phyloP scores from a whole-genome alignment of 2,329 filamentous ascomycete genomes.

The Alternaria viburni region DNA sequence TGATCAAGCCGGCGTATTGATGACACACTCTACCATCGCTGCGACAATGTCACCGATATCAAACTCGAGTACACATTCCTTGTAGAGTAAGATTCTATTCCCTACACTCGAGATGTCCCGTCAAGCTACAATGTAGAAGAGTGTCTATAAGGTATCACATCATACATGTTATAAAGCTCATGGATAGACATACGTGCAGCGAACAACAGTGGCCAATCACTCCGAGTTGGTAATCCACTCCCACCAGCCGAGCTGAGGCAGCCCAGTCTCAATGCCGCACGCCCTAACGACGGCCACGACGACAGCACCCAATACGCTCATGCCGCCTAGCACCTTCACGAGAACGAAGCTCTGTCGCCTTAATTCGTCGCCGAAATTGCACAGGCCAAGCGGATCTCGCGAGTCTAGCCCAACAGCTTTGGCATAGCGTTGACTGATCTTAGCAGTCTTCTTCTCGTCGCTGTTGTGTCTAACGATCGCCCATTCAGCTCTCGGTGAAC shows the following conservation, averaged over 20 bases:
- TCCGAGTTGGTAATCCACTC: constrained; percentile 23
- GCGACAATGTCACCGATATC: not conserved
- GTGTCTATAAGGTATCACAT: not conserved
- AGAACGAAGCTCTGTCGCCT: constrained; percentile 69
- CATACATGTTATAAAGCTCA: not conserved
- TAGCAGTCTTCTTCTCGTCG: constrained; percentile 36
- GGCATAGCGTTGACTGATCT: constrained; percentile 27
- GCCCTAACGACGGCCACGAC: constrained; percentile 57
- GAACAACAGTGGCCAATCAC: not conserved
- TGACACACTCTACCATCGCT: not conserved
- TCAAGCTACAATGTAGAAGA: not conserved
- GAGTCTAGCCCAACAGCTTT: constrained; percentile 53
- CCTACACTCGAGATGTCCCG: not conserved
- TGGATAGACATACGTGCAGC: not conserved
- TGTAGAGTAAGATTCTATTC: not conserved
- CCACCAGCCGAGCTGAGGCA: constrained; percentile 38
- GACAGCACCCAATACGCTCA: constrained; percentile 76
- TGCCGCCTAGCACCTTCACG: constrained; percentile 74
- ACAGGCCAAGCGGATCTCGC: constrained; percentile 79
- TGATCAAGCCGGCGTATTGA: not conserved
- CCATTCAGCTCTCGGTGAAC: constrained; percentile 41
- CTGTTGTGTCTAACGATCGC: constrained; percentile 37
- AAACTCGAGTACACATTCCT: not conserved
- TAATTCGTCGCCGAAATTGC: constrained; percentile 71
- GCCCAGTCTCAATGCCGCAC: constrained; percentile 39